Base-by-base conservation (phyloP, 306 rosid species). In the Vicia faba region DNA sequence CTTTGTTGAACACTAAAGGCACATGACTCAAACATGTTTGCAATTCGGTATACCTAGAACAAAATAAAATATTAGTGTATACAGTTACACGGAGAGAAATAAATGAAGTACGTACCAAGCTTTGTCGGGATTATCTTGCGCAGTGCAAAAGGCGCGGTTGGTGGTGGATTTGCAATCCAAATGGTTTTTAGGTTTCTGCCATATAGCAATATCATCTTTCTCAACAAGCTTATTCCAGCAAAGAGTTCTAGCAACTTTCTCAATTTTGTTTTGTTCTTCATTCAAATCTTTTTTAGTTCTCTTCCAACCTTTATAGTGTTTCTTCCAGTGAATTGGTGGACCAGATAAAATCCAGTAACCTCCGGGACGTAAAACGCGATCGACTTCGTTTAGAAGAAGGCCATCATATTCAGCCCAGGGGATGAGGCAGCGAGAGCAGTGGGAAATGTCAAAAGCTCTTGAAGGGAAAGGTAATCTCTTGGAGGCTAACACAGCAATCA, bases 351-450 rank as follows among this genome's bases (percentile, higher is more conserved):
- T 85, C 93, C 96, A 88, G 75, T 81, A 88, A 7, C 96, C 93
- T 0, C 96, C 96, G 0, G 91, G 93, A n/a, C 91, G 86, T 14
- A 91, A 85, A 63, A 91, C 83, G 46, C 96, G 75, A 41, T 91
- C 93, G 2, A 91, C 85, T 83, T 91, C 96, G 1, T 72, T 81
- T 3, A 91, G 84, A 64, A 70, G 82, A 44, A 80, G 56, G 48
- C 96, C 96, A 78, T 85, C 81, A 68, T 75, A 5, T 54, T 77
- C 72, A 11, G 80, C 88, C 95, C 91, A 89, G 3, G 91, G 95
- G 57, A 89, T 87, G 83, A 89, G 88, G 72, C 95, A 89, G 39
- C 96, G 95, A 67, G 96, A 89, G 81, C 96, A 89, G 35, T 89
- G 95, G 9, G 96, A 84, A 63, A 89, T 82, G 80, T 85, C 91